Conservation (phyloP, 371 early-diverging fungal genomes). For the Actinomucor elegans region DNA sequence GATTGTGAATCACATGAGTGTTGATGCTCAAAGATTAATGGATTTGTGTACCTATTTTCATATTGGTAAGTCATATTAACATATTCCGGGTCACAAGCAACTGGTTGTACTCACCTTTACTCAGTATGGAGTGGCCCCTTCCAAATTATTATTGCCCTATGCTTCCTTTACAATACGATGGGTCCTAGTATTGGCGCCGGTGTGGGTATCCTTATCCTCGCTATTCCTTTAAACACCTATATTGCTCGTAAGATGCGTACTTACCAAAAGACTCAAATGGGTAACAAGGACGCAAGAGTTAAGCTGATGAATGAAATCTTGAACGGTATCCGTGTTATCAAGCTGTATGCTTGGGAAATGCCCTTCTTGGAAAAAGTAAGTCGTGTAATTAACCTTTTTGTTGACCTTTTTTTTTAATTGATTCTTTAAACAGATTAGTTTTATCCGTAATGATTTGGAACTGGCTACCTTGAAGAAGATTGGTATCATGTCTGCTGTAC, state of each 20-base stretch:
- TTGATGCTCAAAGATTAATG: slow-evolving; percentile 81
- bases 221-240: slow-evolving; percentile 71
- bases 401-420: no score
- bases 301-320: slow-evolving; percentile 92
- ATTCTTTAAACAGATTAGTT: no score
- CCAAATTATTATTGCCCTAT: slow-evolving; percentile 81
- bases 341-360: slow-evolving; percentile 81
- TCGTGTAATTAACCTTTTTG: no score
- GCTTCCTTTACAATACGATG: slow-evolving; percentile 80
- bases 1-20: slow-evolving; percentile 92
- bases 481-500: slow-evolving; percentile 61
- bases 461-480: slow-evolving; percentile 78
- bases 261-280: slow-evolving; percentile 86
- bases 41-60: slow-evolving; percentile 77
- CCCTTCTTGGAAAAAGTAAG: slow-evolving; percentile 60
- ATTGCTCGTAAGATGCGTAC: slow-evolving; percentile 65
- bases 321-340: slow-evolving; percentile 92
- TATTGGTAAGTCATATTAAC: slow-evolving; percentile 59
- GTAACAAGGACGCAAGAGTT: slow-evolving; percentile 86
- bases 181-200: slow-evolving; percentile 89
- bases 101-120: background rate
- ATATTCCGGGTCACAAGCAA: background rate
- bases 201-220: slow-evolving; percentile 77
- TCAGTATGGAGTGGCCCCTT: slow-evolving; percentile 90
- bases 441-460: slow-evolving; percentile 76